Evolutionary conservation across 805 yeast genomes (phyloP).

Genomic region (Ogataea ganodermae): DNA sequence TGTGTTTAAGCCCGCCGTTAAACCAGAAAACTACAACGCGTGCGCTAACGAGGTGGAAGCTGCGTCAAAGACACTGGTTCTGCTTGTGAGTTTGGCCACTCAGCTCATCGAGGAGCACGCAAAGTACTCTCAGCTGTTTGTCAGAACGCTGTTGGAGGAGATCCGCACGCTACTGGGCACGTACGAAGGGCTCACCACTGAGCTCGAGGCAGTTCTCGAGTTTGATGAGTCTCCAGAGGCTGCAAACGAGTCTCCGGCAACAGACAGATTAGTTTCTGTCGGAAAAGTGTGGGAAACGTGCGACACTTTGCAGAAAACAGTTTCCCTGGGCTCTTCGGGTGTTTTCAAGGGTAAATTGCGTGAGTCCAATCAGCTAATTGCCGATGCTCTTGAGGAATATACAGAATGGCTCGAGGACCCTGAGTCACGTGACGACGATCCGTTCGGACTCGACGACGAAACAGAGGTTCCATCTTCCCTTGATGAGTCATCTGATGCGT

Average conservation of each 20-base stretch:
- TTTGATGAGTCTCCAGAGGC: constrained; percentile 3
- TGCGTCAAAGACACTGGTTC: constrained; percentile 44
- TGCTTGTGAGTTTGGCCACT: constrained; percentile 47
- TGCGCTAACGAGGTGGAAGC: constrained; percentile 52
- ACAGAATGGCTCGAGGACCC: constrained; percentile 73
- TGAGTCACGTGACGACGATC: constrained; percentile 48
- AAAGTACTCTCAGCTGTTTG: constrained; percentile 36
- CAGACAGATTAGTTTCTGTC: constrained; percentile 53
- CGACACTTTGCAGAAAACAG: constrained; percentile 45
- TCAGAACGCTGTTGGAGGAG: constrained; percentile 33
- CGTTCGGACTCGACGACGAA: constrained; percentile 43
- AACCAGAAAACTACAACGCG: constrained; percentile 41
- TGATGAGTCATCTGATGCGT: constrained; percentile 23
- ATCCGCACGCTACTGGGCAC: constrained; percentile 19
- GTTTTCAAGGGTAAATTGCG: constrained; percentile 49
- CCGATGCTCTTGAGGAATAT: constrained; percentile 67
- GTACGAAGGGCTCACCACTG: constrained; percentile 22
- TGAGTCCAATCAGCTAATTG: constrained; percentile 47
- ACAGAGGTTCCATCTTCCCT: constrained; percentile 30
- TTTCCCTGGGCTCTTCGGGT: constrained; percentile 55
- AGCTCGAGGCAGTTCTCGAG: constrained; percentile 20
- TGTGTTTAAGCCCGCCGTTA: constrained; percentile 62
- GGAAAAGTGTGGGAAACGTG: constrained; percentile 76
- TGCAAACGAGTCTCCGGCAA: constrained; percentile 33
- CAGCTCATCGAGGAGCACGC: constrained; percentile 40